Base-by-base conservation (phyloP, 2,329 filamentous ascomycete genomes). In the Hypomyces rosellus region DNA sequence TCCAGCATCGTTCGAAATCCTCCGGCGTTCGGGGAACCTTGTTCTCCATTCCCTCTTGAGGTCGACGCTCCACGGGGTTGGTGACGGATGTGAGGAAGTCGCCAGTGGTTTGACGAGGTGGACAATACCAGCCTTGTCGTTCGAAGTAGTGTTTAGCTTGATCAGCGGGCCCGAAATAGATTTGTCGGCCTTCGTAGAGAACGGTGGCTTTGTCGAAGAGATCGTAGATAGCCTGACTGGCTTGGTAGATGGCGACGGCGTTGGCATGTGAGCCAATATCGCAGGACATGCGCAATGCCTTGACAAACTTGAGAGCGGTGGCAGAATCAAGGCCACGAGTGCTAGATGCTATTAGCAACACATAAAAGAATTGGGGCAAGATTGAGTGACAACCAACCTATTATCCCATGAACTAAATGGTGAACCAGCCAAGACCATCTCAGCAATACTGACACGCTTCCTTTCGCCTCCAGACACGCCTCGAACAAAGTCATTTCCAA, bases 361-460 rank as follows among this genome's bases (percentile, higher is more conserved):
- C 9, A 14, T 18, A 11, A 22, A 15, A 36, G 13, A 5, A 4
- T 9, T 20, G 13, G 16, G n/a, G 15, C 5, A 3, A 33, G 37
- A 14, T 39, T 39, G n/a, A 39, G 4, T 39, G 37, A 8, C 16
- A n/a, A 51, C 55, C 36, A 45, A 66, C 62, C 77, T 83, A 56
- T 89, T 89, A 53, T 86, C 89, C 88, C 88, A 93, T 0, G 68
- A 70, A 5, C 60, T 64, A 38, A 82, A 65, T 0, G 77, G 77
- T 0, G 80, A 78, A 34, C 75, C 72, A 14, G 84, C 84, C 11
- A 90, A 72, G 53, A 85, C 77, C 57, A 88, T 88, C 66, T 93
- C 88, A 1, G 86, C 87, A 54, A 93, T 89, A 41, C 83, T 87
- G 5, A 95, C 88, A 63, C 89, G 82, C 70, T 93, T 91, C 50